phyloP scores from a whole-genome alignment of 192 early-diverging fungal genomes.

The Chytriomyces sp. region DNA sequence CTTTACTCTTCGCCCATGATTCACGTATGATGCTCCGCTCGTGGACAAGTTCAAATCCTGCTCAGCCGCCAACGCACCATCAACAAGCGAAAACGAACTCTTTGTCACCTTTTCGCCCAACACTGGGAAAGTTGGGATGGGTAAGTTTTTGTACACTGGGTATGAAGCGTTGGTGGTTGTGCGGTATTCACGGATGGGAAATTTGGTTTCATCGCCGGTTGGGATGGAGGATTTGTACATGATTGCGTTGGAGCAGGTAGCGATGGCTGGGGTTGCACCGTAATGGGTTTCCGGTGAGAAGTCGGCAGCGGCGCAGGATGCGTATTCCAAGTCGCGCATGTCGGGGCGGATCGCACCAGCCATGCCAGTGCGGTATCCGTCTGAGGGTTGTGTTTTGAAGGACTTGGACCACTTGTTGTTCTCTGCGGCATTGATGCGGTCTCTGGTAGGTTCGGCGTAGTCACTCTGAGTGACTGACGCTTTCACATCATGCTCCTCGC shows the following conservation, averaged over 20 bases:
- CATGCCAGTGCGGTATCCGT: conserved; percentile 27
- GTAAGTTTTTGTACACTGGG: conserved; percentile 29
- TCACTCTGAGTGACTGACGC: conserved; percentile 29
- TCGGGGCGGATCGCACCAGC: conserved; percentile 30
- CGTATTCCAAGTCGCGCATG: neutral
- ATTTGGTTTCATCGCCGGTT: conserved; percentile 42
- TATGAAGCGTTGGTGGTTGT: conserved; percentile 41
- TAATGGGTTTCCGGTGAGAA: neutral
- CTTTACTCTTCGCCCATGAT: conserved; percentile 27
- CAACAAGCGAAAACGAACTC: conserved; percentile 37
- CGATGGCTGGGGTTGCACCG: neutral
- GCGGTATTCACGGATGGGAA: neutral
- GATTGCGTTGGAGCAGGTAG: neutral
- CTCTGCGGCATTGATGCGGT: neutral
- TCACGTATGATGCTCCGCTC: conserved; percentile 23
- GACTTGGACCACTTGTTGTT: conserved; percentile 3
- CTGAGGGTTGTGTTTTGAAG: neutral
- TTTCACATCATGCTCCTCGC: neutral
- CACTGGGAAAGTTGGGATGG: conserved; percentile 44
- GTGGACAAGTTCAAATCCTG: conserved; percentile 16
- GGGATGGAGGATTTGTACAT: conserved; percentile 46
- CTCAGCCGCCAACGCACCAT: neutral
- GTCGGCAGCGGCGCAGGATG: conserved; percentile 28
- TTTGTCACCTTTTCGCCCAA: conserved; percentile 46
- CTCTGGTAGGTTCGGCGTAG: neutral